Conservation (phyloP, 805 yeast species). For the Candida piceae region DNA sequence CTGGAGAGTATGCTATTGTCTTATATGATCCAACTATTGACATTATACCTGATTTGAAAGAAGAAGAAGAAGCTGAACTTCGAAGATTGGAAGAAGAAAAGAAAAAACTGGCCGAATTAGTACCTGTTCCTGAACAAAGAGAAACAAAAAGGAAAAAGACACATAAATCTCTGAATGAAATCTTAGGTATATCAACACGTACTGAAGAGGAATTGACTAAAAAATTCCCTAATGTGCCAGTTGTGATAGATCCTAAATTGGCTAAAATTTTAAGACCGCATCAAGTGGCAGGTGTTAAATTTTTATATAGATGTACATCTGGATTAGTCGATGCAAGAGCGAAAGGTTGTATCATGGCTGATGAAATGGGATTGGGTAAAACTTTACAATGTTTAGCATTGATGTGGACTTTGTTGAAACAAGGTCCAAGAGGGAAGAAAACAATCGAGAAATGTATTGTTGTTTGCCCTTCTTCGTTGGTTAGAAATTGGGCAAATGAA, state of each 20-base stretch:
- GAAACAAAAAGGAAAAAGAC: conserved; percentile 33
- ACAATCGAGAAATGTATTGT: conserved; percentile 87
- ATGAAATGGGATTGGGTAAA: conserved; percentile 94
- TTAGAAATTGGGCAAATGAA: conserved; percentile 96
- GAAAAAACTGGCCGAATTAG: conserved; percentile 22
- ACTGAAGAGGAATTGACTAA: conserved; percentile 42
- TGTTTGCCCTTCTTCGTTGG: conserved; percentile 93
- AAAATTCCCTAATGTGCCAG: conserved; percentile 83
- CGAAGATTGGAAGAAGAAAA: conserved; percentile 19
- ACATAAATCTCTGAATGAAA: conserved; percentile 70
- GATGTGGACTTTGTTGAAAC: conserved; percentile 88
- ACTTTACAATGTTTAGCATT: conserved; percentile 84
- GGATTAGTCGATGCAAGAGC: conserved; percentile 82
- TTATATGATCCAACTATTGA: conserved; percentile 94
- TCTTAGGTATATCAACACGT: conserved; percentile 62
- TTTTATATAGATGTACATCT: conserved; percentile 83
- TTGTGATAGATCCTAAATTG: conserved; percentile 86
- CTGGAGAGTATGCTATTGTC: conserved; percentile 89
- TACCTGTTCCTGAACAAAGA: conserved; percentile 9
- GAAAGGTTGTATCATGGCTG: conserved; percentile 97
- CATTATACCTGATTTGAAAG: conserved; percentile 31
- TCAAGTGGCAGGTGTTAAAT: conserved; percentile 93
- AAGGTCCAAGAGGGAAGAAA: conserved; percentile 78
- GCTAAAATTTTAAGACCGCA: conserved; percentile 88
- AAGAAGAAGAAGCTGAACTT: conserved; percentile 25